phyloP scores from a whole-genome alignment of 2,329 filamentous ascomycete species.

The Acrocalymma vagum region DNA sequence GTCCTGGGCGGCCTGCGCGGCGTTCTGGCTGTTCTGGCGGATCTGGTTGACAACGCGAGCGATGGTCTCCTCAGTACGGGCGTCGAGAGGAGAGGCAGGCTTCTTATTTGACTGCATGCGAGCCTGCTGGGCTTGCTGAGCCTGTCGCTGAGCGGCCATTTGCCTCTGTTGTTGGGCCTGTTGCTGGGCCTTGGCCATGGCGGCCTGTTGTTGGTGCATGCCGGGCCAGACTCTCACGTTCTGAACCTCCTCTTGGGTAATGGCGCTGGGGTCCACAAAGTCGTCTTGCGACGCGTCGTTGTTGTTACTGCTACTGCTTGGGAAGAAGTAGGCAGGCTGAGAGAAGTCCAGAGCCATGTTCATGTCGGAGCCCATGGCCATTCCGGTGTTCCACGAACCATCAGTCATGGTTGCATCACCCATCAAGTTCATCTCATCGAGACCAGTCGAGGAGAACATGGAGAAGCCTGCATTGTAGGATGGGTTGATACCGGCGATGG shows the following conservation, averaged over 20 bases:
- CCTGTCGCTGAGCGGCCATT: constrained; percentile 50
- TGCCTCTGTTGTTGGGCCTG: constrained; percentile 54
- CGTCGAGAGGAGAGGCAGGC: constrained; percentile 52
- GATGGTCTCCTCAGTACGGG: constrained; percentile 82
- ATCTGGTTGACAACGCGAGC: constrained; percentile 92
- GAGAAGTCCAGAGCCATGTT: constrained; percentile 72
- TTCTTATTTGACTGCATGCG: constrained; percentile 37
- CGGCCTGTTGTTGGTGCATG: constrained; percentile 90
- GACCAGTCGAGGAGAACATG: constrained; percentile 67
- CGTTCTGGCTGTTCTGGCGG: constrained; percentile 71
- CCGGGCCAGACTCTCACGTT: constrained; percentile 86
- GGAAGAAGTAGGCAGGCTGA: constrained; percentile 71
- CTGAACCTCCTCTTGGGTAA: constrained; percentile 69
- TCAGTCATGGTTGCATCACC: constrained; percentile 61
- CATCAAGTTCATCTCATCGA: constrained; percentile 73
- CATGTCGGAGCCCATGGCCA: constrained; percentile 64
- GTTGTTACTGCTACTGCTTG: too few relatives aligned
- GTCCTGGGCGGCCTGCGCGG: constrained; percentile 62
- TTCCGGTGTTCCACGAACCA: constrained; percentile 62
- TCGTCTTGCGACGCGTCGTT: constrained; percentile 52
- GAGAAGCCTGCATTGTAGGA: constrained; percentile 47
- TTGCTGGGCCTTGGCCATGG: constrained; percentile 52
- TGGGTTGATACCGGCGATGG: constrained; percentile 80
- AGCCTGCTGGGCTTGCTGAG: constrained; percentile 47
- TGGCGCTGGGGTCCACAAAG: constrained; percentile 77